phyloP scores from a whole-genome alignment of 805 yeast genomes.

The Lipomyces anomalus region DNA sequence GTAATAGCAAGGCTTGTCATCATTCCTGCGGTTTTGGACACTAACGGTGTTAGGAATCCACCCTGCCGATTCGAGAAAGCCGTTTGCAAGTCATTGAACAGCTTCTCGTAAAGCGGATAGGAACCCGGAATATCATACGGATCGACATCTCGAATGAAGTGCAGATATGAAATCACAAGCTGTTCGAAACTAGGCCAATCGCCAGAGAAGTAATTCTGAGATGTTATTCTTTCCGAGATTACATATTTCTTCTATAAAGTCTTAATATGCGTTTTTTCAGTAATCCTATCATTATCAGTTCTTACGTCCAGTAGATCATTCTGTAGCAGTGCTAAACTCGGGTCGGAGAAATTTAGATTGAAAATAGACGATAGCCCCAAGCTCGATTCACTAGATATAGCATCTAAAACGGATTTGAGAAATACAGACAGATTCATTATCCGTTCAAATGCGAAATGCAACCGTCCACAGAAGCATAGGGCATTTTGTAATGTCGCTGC shows the following conservation, averaged over 20 bases:
- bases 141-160: conserved; percentile 45
- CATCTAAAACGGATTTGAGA: no score
- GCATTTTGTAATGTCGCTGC: no score
- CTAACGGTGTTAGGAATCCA: conserved; percentile 15
- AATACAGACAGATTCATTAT: no score
- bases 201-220: conserved; percentile 32
- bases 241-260: conserved; percentile 17
- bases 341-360: conserved; percentile 6
- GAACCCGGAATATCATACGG: conserved; percentile 48
- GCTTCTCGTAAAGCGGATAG: conserved; percentile 47
- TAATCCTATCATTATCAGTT: conserved; percentile 10
- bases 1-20: conserved; percentile 8
- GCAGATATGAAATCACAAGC: conserved; percentile 41
- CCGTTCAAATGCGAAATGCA: no score
- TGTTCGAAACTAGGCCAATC: conserved; percentile 45
- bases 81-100: conserved; percentile 35
- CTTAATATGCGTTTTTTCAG: background rate
- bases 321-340: conserved; percentile 36
- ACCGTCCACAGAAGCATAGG: no score
- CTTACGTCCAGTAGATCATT: conserved; percentile 27
- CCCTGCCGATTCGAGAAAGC: conserved; percentile 35
- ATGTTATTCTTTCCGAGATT: conserved; percentile 27
- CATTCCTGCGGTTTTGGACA: conserved; percentile 9
- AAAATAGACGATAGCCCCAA: no score
- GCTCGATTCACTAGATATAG: no score